Base-by-base conservation (phyloP, 2,329 filamentous ascomycete genomes). In the Uncinocarpus reesii region DNA sequence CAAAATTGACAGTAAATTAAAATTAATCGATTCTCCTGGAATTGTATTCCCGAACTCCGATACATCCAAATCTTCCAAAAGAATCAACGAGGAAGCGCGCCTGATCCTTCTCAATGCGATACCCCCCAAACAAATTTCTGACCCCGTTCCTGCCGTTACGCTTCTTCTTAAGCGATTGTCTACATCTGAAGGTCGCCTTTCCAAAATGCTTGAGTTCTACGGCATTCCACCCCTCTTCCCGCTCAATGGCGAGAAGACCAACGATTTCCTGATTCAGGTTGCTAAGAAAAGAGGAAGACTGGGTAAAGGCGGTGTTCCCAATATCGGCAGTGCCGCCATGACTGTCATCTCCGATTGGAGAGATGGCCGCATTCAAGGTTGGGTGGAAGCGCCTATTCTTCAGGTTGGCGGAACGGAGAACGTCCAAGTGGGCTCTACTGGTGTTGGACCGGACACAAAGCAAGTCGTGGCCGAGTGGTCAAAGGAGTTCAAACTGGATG, bases 321-420 rank as follows among this genome's bases (percentile, higher is more conserved):
- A 96, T 66, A 67, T 96, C 51, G 75, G 80, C 56, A 81, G 84
- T 47, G 90, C 92, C 6, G 92, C 90, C 54, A 90, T 92, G 77
- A 84, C 86, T 0, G 89, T 98, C 48, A 80, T 98, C 50, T 92
- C 81, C n/a, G 92, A 98, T 71, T 94, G 92, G 86, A 79, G 92
- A 57, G 90, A 96, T 64, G 90, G 89, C 21, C 80, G 92, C 45
- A 93, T 98, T 58, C 87, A 93, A 68, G 89, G 89, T 49, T 95
- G 89, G 89, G 78, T 82, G 41, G 84, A 88, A 58, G 78, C 87
- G 2, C 88, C 89, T 6, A 74, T 76, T 29, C 67, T 86, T 51
- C 70, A 77, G 15, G 75, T 83, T 36, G 64, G 60, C 15, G 13
- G 8, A 5, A 11, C 44, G 2, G 18, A 7, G 3, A 29, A 15